Evolutionary conservation across 2,329 filamentous ascomycete species (phyloP).

Genomic region (Didymella exigua): DNA sequence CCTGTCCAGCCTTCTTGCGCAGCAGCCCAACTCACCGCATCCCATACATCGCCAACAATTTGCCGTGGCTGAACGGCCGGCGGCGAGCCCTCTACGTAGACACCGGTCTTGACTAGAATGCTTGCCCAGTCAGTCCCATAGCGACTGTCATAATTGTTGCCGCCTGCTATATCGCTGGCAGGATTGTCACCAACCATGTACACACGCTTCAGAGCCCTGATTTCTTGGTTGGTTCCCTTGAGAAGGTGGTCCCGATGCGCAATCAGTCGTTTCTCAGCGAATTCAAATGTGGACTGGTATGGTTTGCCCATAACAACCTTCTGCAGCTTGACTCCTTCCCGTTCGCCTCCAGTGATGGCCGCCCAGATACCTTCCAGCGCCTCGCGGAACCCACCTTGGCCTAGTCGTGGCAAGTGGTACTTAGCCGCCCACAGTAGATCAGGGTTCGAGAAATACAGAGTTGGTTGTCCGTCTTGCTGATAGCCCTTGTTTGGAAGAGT

Average conservation of each 20-base stretch:
- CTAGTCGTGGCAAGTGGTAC: conserved; percentile 84
- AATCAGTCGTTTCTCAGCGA: conserved; percentile 76
- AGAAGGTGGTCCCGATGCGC: conserved; percentile 62
- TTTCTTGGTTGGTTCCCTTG: conserved; percentile 26
- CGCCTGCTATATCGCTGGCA: conserved; percentile 89
- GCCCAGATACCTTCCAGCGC: conserved; percentile 81
- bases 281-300: conserved; percentile 75
- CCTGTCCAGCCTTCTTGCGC: conserved; percentile 53
- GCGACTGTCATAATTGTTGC: conserved; percentile 73
- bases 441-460: conserved; percentile 85
- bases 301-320: conserved; percentile 84
- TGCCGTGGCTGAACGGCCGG: conserved; percentile 67
- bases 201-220: conserved; percentile 68
- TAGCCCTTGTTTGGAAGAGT: conserved; percentile 75
- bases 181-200: conserved; percentile 84
- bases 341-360: conserved; percentile 66
- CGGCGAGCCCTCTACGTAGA: conserved; percentile 64
- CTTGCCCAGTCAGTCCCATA: conserved; percentile 76
- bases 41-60: conserved; percentile 75
- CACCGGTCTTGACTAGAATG: conserved; percentile 79
- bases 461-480: conserved; percentile 80
- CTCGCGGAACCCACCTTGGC: conserved; percentile 87
- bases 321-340: conserved; percentile 60
- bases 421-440: conserved; percentile 88
- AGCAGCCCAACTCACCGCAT: conserved; percentile 78